A percentile compares a stretch with the other conserved stretches of the same genome.
Evolutionary conservation across 805 yeast species (phyloP).

Genomic region (Starmerella vaccinii): DNA sequence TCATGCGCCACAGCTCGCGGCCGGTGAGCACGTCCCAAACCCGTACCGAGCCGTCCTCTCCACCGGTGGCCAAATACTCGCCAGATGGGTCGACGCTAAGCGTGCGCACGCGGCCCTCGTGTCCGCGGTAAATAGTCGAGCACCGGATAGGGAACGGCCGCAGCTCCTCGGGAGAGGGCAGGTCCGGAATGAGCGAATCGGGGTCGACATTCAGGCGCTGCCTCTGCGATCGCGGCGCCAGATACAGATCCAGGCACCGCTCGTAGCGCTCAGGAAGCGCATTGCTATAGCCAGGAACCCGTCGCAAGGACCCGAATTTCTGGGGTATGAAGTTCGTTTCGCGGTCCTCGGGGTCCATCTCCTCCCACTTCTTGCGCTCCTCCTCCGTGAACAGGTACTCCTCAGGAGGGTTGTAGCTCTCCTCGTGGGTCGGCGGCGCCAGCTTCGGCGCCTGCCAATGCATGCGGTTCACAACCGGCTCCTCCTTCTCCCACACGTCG

Average conservation of each 20-base stretch:
- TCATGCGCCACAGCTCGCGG: slow-evolving; percentile 65
- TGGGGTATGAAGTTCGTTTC: slow-evolving; percentile 72
- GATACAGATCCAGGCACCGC: slow-evolving; percentile 81
- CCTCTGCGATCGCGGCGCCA: slow-evolving; percentile 92
- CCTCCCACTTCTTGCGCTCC: slow-evolving; percentile 63
- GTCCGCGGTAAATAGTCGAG: slow-evolving; percentile 78
- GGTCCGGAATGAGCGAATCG: slow-evolving; percentile 86
- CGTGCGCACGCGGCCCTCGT: slow-evolving; percentile 69
- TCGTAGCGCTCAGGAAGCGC: slow-evolving; percentile 84
- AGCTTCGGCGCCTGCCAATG: slow-evolving; percentile 88
- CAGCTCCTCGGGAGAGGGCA: slow-evolving; percentile 92
- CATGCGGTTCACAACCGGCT: slow-evolving; percentile 59
- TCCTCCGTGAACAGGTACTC: slow-evolving; percentile 78
- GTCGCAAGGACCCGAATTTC: slow-evolving; percentile 70
- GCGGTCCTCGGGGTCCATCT: slow-evolving; percentile 63
- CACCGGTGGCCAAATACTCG: slow-evolving; percentile 92
- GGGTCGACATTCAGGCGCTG: slow-evolving; percentile 90
- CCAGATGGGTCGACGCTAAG: slow-evolving; percentile 82
- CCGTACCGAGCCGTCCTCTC: slow-evolving; percentile 90
- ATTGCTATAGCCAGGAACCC: slow-evolving; percentile 87
- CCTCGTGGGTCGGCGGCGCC: slow-evolving; percentile 94
- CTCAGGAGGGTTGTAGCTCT: slow-evolving; percentile 94
- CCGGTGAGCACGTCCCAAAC: slow-evolving; percentile 97
- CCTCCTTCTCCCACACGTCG: slow-evolving; percentile 76
- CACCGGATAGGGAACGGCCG: slow-evolving; percentile 93